Percentiles rank a stretch among this genome's conserved stretches.
phyloP scores from a whole-genome alignment of 2,329 filamentous ascomycete genomes.

The Pseudogymnoascus sp. region DNA sequence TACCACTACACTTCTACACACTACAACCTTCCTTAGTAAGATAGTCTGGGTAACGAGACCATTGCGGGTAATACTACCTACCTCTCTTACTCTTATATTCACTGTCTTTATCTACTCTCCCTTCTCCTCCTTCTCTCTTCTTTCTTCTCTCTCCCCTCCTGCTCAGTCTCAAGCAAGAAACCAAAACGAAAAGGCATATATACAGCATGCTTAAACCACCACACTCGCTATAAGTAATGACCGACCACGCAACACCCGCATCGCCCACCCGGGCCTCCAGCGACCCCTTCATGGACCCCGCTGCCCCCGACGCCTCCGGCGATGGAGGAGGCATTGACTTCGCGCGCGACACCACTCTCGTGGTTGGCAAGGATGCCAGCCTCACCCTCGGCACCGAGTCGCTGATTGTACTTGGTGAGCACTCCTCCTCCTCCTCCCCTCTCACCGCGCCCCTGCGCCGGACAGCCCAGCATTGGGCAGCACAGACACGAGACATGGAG shows the following conservation, averaged over 20 bases:
- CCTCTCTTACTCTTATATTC: neutral
- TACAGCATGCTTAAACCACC: conserved; percentile 1
- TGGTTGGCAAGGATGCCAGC: conserved; percentile 48
- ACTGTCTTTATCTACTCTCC: neutral
- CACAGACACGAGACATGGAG: neutral
- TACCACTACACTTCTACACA: neutral
- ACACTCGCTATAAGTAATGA: conserved; percentile 5
- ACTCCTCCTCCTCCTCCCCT: neutral
- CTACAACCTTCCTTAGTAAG: conserved; percentile 6
- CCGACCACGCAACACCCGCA: neutral
- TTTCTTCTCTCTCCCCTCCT: neutral
- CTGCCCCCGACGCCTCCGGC: conserved; percentile 24
- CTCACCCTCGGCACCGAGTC: conserved; percentile 52
- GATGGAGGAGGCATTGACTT: conserved; percentile 28
- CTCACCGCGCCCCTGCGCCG: neutral
- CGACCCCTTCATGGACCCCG: conserved; percentile 32
- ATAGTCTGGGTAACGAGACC: neutral
- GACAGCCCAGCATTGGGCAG: conserved; percentile 9
- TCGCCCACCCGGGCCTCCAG: conserved; percentile 12
- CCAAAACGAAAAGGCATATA: neutral
- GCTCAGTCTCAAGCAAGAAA: neutral
- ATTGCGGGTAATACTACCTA: neutral
- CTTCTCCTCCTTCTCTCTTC: neutral
- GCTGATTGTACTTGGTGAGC: conserved; percentile 48
- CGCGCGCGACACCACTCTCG: conserved; percentile 37